phyloP scores from a whole-genome alignment of 129 eudicot species.

The Logfia minima region DNA sequence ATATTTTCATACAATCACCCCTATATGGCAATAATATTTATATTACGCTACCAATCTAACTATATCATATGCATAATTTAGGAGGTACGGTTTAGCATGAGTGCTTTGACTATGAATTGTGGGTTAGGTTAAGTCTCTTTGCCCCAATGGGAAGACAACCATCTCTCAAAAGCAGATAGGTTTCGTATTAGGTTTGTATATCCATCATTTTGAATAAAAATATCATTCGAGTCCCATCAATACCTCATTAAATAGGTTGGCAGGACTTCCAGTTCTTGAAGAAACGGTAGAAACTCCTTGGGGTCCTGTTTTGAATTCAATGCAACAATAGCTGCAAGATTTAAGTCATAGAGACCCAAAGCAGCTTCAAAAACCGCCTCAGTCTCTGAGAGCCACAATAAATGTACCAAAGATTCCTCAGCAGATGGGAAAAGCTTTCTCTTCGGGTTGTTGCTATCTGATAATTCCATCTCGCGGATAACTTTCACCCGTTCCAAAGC shows the following conservation, averaged over 20 bases:
- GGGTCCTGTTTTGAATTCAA: conserved; percentile 92
- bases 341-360: conserved; percentile 89
- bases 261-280: conserved; percentile 75
- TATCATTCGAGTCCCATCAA: neutral
- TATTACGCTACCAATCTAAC: neutral
- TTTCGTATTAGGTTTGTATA: neutral
- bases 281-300: conserved; percentile 91
- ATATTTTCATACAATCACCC: neutral
- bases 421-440: conserved; percentile 66
- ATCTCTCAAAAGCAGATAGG: neutral
- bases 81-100: neutral
- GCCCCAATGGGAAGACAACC: neutral
- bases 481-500: conserved; percentile 76
- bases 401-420: conserved; percentile 89
- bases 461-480: conserved; percentile 76
- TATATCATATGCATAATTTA: neutral
- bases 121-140: neutral
- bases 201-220: neutral
- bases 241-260: conserved; percentile 63
- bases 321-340: conserved; percentile 96
- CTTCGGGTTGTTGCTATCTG: conserved; percentile 45
- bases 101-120: neutral
- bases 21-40: neutral
- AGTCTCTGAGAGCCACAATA: conserved; percentile 84
- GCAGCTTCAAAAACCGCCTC: conserved; percentile 98